Evolutionary conservation across 371 early-diverging fungal species (phyloP).

Genomic region (Syncephalastrum monosporum): DNA sequence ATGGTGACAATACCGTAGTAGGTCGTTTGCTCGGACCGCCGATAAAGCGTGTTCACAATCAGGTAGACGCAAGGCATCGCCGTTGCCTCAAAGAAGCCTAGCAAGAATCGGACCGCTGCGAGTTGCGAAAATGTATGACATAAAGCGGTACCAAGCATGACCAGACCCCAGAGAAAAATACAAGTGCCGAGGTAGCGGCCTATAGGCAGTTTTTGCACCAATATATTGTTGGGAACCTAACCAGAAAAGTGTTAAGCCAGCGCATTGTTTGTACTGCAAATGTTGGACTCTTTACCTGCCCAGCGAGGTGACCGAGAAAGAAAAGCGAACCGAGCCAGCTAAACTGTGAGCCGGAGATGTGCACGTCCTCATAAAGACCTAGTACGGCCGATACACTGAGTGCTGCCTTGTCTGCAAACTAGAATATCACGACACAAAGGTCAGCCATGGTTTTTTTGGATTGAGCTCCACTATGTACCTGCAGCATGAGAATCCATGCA

Average conservation of each 20-base stretch:
- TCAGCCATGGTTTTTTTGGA: too few relatives aligned
- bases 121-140: conserved; percentile 28
- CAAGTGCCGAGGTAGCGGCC: conserved; percentile 22
- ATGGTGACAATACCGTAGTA: conserved; percentile 25
- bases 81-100: conserved; percentile 24
- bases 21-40: conserved; percentile 17
- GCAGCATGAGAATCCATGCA: conserved; percentile 9
- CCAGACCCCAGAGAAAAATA: conserved; percentile 17
- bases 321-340: conserved; percentile 18
- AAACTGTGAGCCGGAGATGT: conserved; percentile 12
- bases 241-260: neutral
- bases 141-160: conserved; percentile 22
- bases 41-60: conserved; percentile 18
- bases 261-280: neutral
- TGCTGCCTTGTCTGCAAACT: conserved; percentile 15
- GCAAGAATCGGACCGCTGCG: conserved; percentile 23
- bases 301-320: conserved; percentile 17
- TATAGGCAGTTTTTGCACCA: conserved; percentile 28
- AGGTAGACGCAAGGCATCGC: conserved; percentile 30
- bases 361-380: conserved; percentile 12
- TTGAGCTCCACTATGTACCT: neutral
- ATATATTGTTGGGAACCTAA: conserved; percentile 26
- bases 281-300: neutral
- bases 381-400: conserved; percentile 11
- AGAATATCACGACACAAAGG: neutral